These are phyloP conservation scores for Omphalotus guepiniiformis DNA, from an alignment of 768 basidiomycete species.

Conservation along the genomic window DNA sequence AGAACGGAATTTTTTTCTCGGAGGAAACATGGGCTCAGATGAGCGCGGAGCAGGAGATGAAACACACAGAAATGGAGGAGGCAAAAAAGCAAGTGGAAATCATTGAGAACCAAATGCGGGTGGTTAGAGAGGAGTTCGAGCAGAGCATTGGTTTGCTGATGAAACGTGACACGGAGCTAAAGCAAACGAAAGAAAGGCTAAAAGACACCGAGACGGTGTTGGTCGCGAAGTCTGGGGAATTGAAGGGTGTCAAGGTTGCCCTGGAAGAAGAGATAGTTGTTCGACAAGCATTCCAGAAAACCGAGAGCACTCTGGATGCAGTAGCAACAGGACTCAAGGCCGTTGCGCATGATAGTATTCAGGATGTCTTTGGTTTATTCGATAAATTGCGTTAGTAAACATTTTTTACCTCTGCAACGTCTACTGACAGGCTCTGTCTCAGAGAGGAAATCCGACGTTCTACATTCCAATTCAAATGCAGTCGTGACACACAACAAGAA, in stretches of 20 bases:
- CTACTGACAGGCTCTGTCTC: conserved; percentile 10
- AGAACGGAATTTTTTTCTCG: conserved; percentile 93
- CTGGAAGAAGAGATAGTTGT: conserved; percentile 80
- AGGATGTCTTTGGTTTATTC: conserved; percentile 68
- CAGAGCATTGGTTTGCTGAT: conserved; percentile 77
- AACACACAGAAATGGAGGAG: conserved; percentile 75
- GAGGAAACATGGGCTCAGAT: conserved; percentile 89
- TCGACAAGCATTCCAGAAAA: conserved; percentile 71
- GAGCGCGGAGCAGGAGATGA: conserved; percentile 68
- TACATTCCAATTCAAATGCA: conserved; percentile 60
- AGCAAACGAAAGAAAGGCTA: conserved; percentile 53
- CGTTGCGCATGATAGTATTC: conserved; percentile 61
- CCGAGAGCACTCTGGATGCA: conserved; percentile 64
- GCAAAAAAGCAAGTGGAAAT: conserved; percentile 79
- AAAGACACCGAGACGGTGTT: conserved; percentile 50
- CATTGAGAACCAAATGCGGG: conserved; percentile 75
- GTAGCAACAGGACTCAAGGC: conserved; percentile 68
- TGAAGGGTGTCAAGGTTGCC: conserved; percentile 52
- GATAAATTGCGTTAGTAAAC: conserved; percentile 71
- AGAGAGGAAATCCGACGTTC: conserved; percentile 72
- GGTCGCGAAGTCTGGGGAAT: conserved; percentile 47
- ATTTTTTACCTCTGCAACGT: not conserved
- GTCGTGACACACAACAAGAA: conserved; percentile 61
- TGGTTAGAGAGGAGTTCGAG: conserved; percentile 86
- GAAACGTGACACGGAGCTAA: conserved; percentile 73